phyloP scores from a whole-genome alignment of 1,139 yeast genomes.

The Yarrowia galli region DNA sequence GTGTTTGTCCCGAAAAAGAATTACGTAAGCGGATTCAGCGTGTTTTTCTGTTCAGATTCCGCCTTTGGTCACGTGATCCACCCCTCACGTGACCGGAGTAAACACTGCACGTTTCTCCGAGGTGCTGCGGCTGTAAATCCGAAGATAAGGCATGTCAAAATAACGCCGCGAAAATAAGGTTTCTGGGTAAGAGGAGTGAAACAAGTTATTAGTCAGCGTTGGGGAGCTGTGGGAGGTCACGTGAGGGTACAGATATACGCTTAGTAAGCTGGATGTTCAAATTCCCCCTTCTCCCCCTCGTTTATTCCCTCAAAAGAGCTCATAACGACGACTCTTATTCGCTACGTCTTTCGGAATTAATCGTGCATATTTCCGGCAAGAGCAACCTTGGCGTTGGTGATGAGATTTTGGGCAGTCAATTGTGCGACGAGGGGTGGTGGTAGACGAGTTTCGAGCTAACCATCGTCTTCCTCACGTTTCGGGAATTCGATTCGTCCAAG shows the following conservation, averaged over 20 bases:
- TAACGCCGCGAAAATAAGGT: slow-evolving; percentile 15
- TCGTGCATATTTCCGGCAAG: slow-evolving; percentile 34
- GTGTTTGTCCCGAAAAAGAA: too few relatives aligned
- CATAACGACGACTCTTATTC: background rate
- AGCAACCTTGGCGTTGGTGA: slow-evolving; percentile 21
- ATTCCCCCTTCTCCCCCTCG: too few relatives aligned
- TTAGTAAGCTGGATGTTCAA: too few relatives aligned
- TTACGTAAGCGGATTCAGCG: too few relatives aligned
- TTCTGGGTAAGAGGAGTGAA: background rate
- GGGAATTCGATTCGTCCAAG: background rate
- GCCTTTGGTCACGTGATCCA: background rate
- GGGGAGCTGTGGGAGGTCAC: background rate
- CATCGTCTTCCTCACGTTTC: background rate
- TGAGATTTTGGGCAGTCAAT: background rate
- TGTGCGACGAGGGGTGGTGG: background rate
- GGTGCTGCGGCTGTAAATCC: slow-evolving; percentile 24
- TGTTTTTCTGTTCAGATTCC: too few relatives aligned
- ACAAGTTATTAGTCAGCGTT: background rate
- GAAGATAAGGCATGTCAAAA: slow-evolving; percentile 13
- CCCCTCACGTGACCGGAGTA: background rate
- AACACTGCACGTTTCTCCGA: background rate
- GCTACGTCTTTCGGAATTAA: slow-evolving; percentile 7
- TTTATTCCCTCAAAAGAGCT: background rate
- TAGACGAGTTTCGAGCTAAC: too few relatives aligned
- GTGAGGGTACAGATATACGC: too few relatives aligned